Conservation (phyloP, 495 filamentous ascomycete species). For the Penicillium paxilli region DNA sequence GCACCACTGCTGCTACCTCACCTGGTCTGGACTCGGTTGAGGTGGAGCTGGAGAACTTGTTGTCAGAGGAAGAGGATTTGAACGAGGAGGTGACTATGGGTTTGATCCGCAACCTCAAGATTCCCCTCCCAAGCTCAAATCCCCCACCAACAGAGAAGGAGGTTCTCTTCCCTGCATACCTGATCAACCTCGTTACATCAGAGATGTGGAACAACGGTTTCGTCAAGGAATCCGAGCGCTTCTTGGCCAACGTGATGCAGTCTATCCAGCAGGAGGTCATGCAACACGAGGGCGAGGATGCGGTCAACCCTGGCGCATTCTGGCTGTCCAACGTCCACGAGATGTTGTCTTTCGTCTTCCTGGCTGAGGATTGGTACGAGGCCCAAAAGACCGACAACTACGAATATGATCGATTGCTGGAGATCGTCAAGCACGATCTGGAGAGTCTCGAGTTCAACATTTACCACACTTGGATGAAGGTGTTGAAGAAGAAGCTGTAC, state of each 20-base stretch:
- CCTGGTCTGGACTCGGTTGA: constrained; percentile 87
- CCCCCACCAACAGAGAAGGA: constrained; percentile 96
- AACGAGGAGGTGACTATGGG: constrained; percentile 97
- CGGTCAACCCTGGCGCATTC: constrained; percentile 95
- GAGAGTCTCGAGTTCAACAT: constrained; percentile 99
- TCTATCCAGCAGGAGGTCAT: constrained; percentile 99
- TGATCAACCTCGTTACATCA: constrained; percentile 98
- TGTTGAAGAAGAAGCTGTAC: constrained; percentile 95
- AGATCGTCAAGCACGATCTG: constrained; percentile 98
- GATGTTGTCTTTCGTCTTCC: constrained; percentile 99
- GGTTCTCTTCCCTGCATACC: constrained; percentile 95
- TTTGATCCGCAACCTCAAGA: constrained; percentile 93
- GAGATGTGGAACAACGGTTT: constrained; percentile 99
- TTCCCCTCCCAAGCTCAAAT: constrained; percentile 77
- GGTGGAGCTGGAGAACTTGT: constrained; percentile 85
- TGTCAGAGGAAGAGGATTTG: constrained; percentile 91
- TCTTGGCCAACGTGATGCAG: constrained; percentile 99
- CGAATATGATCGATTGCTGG: constrained; percentile 95
- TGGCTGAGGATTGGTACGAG: constrained; percentile 99
- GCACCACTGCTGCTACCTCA: constrained; percentile 68
- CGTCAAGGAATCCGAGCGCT: constrained; percentile 98
- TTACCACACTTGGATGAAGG: constrained; percentile 99
- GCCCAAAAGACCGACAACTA: constrained; percentile 99
- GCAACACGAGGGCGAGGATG: constrained; percentile 96
- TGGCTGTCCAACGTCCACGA: constrained; percentile 99